Conservation (phyloP, 352 stramenopile genomes). For the Elongisporangium undulatum region DNA sequence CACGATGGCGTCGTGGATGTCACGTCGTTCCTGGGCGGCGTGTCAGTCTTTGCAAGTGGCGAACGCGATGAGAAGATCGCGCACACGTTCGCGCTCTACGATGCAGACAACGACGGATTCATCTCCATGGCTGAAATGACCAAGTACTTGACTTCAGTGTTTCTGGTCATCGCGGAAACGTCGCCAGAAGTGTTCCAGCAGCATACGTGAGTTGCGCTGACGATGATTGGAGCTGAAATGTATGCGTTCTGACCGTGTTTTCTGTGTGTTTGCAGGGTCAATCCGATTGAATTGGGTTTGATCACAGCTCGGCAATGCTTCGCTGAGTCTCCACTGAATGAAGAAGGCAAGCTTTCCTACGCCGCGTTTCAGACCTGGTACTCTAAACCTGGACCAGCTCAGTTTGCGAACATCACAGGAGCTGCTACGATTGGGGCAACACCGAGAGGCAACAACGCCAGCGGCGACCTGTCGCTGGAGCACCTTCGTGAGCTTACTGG, state of each 20-base stretch:
- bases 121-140: slow-evolving; percentile 85
- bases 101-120: slow-evolving; percentile 77
- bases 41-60: slow-evolving; percentile 79
- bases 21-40: slow-evolving; percentile 70
- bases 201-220: slow-evolving; percentile 39
- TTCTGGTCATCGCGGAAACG: slow-evolving; percentile 69
- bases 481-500: slow-evolving; percentile 53
- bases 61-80: slow-evolving; percentile 83
- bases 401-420: slow-evolving; percentile 21
- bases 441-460: neutral
- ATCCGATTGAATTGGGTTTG: slow-evolving; percentile 53
- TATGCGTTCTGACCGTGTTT: neutral
- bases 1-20: slow-evolving; percentile 66
- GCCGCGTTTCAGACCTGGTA: slow-evolving; percentile 78
- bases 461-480: slow-evolving; percentile 14
- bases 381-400: slow-evolving; percentile 50
- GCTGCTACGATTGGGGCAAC: slow-evolving; percentile 1
- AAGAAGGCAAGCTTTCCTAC: slow-evolving; percentile 68
- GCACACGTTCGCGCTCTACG: slow-evolving; percentile 84
- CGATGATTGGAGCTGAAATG: neutral
- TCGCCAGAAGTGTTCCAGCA: slow-evolving; percentile 67
- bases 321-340: slow-evolving; percentile 52
- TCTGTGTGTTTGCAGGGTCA: slow-evolving; percentile 29
- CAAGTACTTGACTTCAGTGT: slow-evolving; percentile 83
- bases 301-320: slow-evolving; percentile 80